Conservation (phyloP, 1,139 yeast genomes). For the Citeromyces hawaiiensis region DNA sequence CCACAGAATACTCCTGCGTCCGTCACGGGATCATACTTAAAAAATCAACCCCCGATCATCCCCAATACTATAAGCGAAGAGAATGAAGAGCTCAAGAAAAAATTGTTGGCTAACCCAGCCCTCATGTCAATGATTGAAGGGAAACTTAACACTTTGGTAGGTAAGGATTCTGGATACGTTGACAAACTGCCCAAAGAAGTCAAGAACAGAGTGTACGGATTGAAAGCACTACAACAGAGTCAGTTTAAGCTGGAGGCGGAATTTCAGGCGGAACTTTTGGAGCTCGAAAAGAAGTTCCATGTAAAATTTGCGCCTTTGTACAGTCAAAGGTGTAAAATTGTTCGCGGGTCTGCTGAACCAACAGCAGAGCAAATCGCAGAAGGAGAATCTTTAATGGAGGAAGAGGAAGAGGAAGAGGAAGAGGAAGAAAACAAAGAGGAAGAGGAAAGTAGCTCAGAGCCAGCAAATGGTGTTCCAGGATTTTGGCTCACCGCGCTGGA, state of each 20-base stretch:
- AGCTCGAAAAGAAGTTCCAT: slow-evolving; percentile 72
- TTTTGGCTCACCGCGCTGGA: slow-evolving; percentile 96
- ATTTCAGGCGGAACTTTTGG: slow-evolving; percentile 81
- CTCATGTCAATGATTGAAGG: slow-evolving; percentile 83
- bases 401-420: slow-evolving; percentile 26
- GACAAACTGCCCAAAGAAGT: slow-evolving; percentile 65
- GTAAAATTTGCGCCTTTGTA: slow-evolving; percentile 67
- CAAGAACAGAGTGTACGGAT: slow-evolving; percentile 66
- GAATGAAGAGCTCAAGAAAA: slow-evolving; percentile 18
- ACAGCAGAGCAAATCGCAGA: slow-evolving; percentile 61
- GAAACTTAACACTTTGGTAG: slow-evolving; percentile 72
- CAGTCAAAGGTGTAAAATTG: slow-evolving; percentile 57
- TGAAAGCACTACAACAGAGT: slow-evolving; percentile 73
- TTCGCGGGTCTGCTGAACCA: slow-evolving; percentile 68
- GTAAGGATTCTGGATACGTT: slow-evolving; percentile 79
- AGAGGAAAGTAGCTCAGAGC: slow-evolving; percentile 24
- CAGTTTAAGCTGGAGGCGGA: slow-evolving; percentile 81
- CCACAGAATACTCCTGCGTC: slow-evolving; percentile 98
- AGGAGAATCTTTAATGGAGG: slow-evolving; percentile 46
- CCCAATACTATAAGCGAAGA: slow-evolving; percentile 67
- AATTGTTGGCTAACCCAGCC: slow-evolving; percentile 49
- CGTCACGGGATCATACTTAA: slow-evolving; percentile 63
- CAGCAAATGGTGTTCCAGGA: slow-evolving; percentile 68
- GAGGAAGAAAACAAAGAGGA: slow-evolving; percentile 23
- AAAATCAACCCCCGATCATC: slow-evolving; percentile 43